Base-by-base conservation (phyloP, 352 stramenopile genomes). In the Globisporangium nagaii region DNA sequence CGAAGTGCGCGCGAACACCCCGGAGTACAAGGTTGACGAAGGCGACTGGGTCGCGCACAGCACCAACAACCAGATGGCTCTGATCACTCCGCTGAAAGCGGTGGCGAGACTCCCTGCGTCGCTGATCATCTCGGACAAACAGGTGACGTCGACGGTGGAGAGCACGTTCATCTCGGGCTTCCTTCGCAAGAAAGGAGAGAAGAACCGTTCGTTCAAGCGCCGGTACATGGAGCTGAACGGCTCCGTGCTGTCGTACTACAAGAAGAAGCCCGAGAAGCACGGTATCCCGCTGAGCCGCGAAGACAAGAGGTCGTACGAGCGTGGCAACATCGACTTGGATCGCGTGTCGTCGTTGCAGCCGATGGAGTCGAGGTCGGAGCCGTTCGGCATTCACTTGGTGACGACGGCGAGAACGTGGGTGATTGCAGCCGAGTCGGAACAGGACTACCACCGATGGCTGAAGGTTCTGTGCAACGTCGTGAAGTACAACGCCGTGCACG, bases 1-100 rank as follows among this genome's bases (percentile, higher is more conserved):
- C 19, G 84, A 95, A 65, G 77, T 95, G 36, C 72, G 84, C n/a
- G 84, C 84, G n/a, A 93, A 95, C 58, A 95, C 84, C 20, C 84
- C 84, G 17, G 82, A 95, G 56, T 95, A 90, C 64, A 90, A 90
- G 58, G 75, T 95, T 39, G 72, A 89, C 49, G 76, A 92, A 56
- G 68, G 79, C 54, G 84, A 95, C 62, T 95, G 84, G 84, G 84
- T 95, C 24, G 84, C 84, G 20, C 84, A 95, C 60, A 85, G 84
- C 41, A 76, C 73, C 12, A 88, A 86, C 62, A 95, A 93, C 60
- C 77, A 90, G 60, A 75, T 89, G 22, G 68, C 75, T 40, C 64
- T 95, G 9, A 90, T 92, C 39, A 88, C 77, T 36, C 80, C 84
- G 32, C 65, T 95, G 24, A 94, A 94, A 70, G 88, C 84, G 1